Conservation (phyloP, 2,329 filamentous ascomycete species). For the Aspergillus luchuensis region DNA sequence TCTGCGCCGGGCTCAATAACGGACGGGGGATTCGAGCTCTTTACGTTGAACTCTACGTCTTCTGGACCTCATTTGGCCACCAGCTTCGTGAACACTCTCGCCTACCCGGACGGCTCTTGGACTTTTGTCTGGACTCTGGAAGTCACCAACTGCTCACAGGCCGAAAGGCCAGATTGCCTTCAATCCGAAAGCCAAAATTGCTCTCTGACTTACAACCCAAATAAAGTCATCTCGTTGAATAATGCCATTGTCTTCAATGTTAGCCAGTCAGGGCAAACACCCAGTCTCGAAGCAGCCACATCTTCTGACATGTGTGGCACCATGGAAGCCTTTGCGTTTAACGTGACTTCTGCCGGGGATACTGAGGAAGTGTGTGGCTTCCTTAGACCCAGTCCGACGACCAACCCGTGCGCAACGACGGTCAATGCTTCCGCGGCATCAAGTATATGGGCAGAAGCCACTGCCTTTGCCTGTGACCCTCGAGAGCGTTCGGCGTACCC, state of each 20-base stretch:
- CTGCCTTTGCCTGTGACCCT: neutral
- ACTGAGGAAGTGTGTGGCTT: neutral
- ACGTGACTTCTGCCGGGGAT: neutral
- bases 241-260: neutral
- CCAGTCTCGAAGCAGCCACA: neutral
- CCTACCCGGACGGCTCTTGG: neutral
- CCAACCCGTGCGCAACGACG: slow-evolving; percentile 13
- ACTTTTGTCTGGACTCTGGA: neutral
- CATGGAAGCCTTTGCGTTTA: neutral
- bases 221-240: too few species aligned
- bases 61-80: neutral
- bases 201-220: too few species aligned
- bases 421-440: slow-evolving; percentile 4
- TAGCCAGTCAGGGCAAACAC: slow-evolving; percentile 1
- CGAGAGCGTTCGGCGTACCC: neutral
- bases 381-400: slow-evolving; percentile 8
- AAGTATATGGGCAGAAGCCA: slow-evolving; percentile 6
- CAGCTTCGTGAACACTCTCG: neutral
- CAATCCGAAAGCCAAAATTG: too few species aligned
- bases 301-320: neutral
- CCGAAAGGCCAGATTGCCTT: too few species aligned
- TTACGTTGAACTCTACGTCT: neutral
- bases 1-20: neutral
- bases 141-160: too few species aligned
- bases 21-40: neutral